phyloP scores from a whole-genome alignment of 306 rosid species.

The Ammopiptanthus mongolicus region DNA sequence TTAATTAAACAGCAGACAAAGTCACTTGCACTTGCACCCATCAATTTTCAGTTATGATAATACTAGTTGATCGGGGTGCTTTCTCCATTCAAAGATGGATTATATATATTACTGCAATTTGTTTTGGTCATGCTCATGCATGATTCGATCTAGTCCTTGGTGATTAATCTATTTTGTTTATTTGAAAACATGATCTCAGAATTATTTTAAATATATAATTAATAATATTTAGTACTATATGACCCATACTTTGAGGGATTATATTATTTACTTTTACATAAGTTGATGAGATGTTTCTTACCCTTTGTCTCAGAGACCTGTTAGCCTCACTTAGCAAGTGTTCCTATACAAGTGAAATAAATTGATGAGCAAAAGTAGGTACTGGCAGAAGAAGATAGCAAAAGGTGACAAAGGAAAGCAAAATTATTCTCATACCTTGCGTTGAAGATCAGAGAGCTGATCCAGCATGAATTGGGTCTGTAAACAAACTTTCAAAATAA shows the following conservation, averaged over 20 bases:
- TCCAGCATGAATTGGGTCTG: conserved; percentile 92
- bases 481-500: not conserved
- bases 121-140: not conserved
- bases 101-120: not conserved
- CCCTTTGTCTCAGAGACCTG: conserved; percentile 80
- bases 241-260: not conserved
- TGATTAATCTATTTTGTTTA: not conserved
- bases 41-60: not conserved
- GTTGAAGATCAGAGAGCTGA: conserved; percentile 88
- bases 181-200: not conserved
- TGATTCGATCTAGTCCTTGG: not conserved
- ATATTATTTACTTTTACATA: not conserved
- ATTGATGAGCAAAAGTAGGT: not conserved
- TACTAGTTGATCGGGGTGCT: not conserved
- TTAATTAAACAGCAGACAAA: conserved; percentile 7
- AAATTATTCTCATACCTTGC: conserved; percentile 44
- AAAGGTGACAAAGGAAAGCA: not conserved
- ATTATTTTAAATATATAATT: not conserved
- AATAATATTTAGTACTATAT: not conserved
- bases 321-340: conserved; percentile 78
- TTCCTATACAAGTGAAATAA: conserved; percentile 44
- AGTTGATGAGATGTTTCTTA: conserved; percentile 22
- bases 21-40: not conserved
- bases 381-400: not conserved
- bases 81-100: not conserved